Evolutionary conservation across 2,329 filamentous ascomycete genomes (phyloP).

Genomic region (Talaromyces verruculosus): DNA sequence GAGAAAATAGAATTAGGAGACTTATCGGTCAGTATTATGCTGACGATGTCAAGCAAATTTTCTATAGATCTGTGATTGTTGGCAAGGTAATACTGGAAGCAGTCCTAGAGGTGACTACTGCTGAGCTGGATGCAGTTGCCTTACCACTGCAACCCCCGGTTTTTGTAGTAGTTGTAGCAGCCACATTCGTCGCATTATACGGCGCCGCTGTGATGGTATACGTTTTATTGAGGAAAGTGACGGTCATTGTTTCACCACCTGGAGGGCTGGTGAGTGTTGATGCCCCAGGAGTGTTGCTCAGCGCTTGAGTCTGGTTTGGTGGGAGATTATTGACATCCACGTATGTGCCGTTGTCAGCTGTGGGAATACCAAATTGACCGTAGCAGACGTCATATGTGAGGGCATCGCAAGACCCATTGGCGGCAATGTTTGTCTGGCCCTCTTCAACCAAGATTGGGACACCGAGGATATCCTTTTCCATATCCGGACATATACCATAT

Average conservation of each 20-base stretch:
- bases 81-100: too few species aligned
- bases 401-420: conserved; percentile 9
- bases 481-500: conserved; percentile 4
- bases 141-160: neutral
- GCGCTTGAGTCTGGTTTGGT: neutral
- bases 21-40: too few species aligned
- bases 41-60: too few species aligned
- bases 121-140: neutral
- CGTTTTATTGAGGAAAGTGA: conserved; percentile 7
- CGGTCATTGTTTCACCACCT: conserved; percentile 1
- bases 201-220: conserved; percentile 2
- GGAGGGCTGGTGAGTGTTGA: conserved; percentile 1
- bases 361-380: neutral
- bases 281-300: conserved; percentile 5
- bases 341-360: conserved; percentile 7
- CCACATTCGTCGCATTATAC: neutral
- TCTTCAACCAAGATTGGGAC: conserved; percentile 3
- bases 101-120: neutral
- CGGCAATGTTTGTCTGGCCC: conserved; percentile 6
- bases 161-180: neutral
- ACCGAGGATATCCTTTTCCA: conserved; percentile 3
- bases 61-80: too few species aligned
- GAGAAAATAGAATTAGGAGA: too few species aligned
- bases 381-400: conserved; percentile 12
- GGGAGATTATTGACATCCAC: conserved; percentile 12